Conservation (phyloP, 1,284 basidiomycete species). For the Caloboletus firmus region DNA sequence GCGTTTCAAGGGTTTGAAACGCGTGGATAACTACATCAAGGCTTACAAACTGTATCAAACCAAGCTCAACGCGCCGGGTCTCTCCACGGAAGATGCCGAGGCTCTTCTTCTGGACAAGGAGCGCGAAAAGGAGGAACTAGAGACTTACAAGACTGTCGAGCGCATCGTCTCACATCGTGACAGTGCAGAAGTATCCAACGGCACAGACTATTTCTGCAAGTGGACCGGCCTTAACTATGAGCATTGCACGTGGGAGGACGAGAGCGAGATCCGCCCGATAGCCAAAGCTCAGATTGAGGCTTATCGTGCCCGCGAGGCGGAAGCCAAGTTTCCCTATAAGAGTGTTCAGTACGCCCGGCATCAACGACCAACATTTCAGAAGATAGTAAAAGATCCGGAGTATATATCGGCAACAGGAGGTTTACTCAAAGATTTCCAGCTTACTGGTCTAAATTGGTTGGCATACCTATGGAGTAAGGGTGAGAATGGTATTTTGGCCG, state of each 20-base stretch:
- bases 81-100: conserved; percentile 89
- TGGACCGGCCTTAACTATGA: conserved; percentile 95
- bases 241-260: conserved; percentile 94
- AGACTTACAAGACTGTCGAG: conserved; percentile 91
- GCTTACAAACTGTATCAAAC: conserved; percentile 75
- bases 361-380: conserved; percentile 79
- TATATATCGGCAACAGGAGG: conserved; percentile 83
- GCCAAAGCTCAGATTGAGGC: conserved; percentile 77
- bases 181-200: conserved; percentile 50
- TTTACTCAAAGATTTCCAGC: conserved; percentile 95
- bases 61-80: conserved; percentile 63
- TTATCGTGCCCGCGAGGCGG: conserved; percentile 77
- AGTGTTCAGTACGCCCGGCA: conserved; percentile 71
- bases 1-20: conserved; percentile 91
- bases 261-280: conserved; percentile 77
- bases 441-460: conserved; percentile 98
- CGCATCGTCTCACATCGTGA: conserved; percentile 87
- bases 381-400: conserved; percentile 88
- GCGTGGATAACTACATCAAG: conserved; percentile 99
- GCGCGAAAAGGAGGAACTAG: conserved; percentile 85
- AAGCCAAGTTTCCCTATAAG: conserved; percentile 85
- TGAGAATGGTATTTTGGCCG: conserved; percentile 96
- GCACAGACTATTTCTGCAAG: conserved; percentile 94
- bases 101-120: conserved; percentile 88
- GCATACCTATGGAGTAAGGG: conserved; percentile 94